Base-by-base conservation (phyloP, 176 grass and related monocot genomes). In the Ensete ventricosum region DNA sequence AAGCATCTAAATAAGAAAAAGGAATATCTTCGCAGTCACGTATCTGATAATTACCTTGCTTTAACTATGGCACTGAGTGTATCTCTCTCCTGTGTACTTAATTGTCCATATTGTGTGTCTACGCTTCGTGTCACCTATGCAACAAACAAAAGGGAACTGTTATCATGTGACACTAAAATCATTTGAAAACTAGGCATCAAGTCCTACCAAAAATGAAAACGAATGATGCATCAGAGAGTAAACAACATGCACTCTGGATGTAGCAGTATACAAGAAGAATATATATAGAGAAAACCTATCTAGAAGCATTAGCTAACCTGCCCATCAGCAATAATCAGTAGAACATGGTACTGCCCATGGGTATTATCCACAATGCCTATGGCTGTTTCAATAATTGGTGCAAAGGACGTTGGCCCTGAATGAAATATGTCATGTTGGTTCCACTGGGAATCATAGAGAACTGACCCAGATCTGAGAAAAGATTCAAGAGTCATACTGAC, bases 41-140 rank as follows among this genome's bases (percentile, higher is more conserved):
- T 50, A 19, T 48, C 43, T 76, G 71, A 76, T 65, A 68, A 43
- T 71, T 92, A 98, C 95, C 95, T 98, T 78, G 95, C 95, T 79
- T 84, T 91, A 62, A 98, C 95, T 76, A 98, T 94, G 76, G 95
- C 95, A 66, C 89, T 90, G 74, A 98, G 77, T 8, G 95, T 98
- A 75, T 81, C 90, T 34, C 86, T 77, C 65, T 98, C 95, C 78
- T 98, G 95, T 26, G 88, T 78, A 81, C 95, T 98, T 73, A 98
- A 84, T 50, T 98, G 90, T 51, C 95, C 95, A 77, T 82, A 89
- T 81, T 89, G 80, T 63, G 88, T 94, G 83, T 98, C 86, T 2
- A 98, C 95, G 84, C 90, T 98, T 80, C 95, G 78, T 52, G 95
- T 94, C 65, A 98, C 95, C 92, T 96, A 68, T 72, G 63, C 55